phyloP scores from a whole-genome alignment of 192 early-diverging fungal genomes.

The Coemansia sp. region DNA sequence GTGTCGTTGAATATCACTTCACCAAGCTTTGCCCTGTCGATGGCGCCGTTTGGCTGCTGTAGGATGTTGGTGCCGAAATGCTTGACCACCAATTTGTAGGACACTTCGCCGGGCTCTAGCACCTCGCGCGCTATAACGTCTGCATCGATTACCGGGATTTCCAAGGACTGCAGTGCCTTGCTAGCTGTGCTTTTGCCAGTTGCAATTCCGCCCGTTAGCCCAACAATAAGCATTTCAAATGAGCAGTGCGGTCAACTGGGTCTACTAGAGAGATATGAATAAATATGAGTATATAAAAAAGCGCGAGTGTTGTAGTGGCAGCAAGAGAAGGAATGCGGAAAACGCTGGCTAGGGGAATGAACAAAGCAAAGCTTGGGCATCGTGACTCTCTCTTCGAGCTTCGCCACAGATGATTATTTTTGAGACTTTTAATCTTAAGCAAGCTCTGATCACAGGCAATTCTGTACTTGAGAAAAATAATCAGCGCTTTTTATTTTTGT shows the following conservation, averaged over 20 bases:
- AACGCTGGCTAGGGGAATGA: not conserved
- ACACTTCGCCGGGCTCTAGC: constrained; percentile 71
- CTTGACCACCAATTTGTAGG: constrained; percentile 67
- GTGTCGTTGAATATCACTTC: constrained; percentile 75
- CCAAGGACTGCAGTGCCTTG: constrained; percentile 53
- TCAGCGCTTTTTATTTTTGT: not conserved
- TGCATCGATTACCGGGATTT: constrained; percentile 83
- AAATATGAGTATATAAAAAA: not conserved
- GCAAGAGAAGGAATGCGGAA: not conserved
- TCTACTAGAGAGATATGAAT: not conserved
- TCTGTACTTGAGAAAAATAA: not conserved
- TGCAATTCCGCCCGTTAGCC: constrained; percentile 95
- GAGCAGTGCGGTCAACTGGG: not conserved
- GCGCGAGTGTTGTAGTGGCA: too few relatives aligned
- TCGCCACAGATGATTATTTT: too few relatives aligned
- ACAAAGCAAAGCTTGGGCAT: not conserved
- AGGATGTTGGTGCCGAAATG: constrained; percentile 75
- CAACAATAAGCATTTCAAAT: constrained; percentile 77
- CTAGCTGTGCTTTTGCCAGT: constrained; percentile 89
- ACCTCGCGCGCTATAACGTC: constrained; percentile 86
- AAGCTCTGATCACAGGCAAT: too few relatives aligned
- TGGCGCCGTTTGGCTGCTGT: constrained; percentile 43
- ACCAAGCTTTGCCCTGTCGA: constrained; percentile 78
- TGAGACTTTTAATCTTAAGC: too few relatives aligned
- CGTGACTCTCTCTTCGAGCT: too few relatives aligned